These are phyloP conservation scores for Floccularia luteovirens DNA, from an alignment of 768 basidiomycete species.

Conservation along the genomic window DNA sequence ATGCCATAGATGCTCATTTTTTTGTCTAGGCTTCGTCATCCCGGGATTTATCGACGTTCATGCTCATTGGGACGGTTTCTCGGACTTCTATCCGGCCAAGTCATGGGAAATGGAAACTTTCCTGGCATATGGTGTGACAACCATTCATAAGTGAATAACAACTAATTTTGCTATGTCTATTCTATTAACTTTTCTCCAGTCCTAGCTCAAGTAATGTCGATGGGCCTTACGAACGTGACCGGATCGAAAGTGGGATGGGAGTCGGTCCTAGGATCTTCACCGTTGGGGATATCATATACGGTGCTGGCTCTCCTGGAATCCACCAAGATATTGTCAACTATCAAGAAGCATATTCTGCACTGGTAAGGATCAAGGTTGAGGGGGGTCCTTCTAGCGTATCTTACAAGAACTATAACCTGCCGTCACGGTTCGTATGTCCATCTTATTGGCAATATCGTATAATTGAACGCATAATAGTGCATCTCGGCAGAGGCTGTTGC, in stretches of 20 bases:
- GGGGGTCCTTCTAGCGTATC: constrained; percentile 65
- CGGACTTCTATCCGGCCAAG: constrained; percentile 43
- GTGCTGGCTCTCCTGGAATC: constrained; percentile 31
- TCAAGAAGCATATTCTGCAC: constrained; percentile 56
- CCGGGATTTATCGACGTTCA: constrained; percentile 76
- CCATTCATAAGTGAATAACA: constrained; percentile 60
- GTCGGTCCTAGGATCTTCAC: constrained; percentile 70
- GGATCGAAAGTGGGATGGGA: constrained; percentile 61
- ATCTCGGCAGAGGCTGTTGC: constrained; percentile 57
- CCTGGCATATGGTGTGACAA: constrained; percentile 72
- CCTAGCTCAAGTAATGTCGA: constrained; percentile 58
- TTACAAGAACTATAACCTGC: constrained; percentile 74
- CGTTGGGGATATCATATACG: constrained; percentile 59
- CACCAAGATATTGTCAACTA: constrained; percentile 61
- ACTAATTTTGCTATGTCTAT: neutral
- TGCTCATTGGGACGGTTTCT: constrained; percentile 63
- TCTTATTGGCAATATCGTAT: neutral
- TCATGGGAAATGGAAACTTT: constrained; percentile 75
- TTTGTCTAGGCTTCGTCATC: constrained; percentile 47
- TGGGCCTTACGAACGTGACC: constrained; percentile 58
- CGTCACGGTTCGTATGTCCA: constrained; percentile 39
- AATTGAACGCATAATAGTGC: constrained; percentile 28
- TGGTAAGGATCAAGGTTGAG: constrained; percentile 63
- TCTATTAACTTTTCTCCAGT: constrained; percentile 21
- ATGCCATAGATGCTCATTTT: neutral